Percentiles rank a stretch among this genome's conserved stretches.
Conservation (phyloP, 257 asterid species). For the Avicennia marina region DNA sequence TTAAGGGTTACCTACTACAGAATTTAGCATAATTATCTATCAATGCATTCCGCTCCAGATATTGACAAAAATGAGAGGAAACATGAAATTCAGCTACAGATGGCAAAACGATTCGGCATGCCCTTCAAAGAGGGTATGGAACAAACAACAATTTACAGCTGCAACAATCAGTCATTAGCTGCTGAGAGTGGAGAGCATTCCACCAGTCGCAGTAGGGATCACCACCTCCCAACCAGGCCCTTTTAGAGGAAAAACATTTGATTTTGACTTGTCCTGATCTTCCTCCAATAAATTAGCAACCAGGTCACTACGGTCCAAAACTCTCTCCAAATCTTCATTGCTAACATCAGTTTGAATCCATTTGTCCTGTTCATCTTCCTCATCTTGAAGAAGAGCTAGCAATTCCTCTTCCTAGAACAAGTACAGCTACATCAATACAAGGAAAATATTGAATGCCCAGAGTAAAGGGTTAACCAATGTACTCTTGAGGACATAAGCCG, state of each 20-base stretch:
- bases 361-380: constrained; percentile 66
- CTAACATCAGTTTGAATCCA: constrained; percentile 83
- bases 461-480: no score
- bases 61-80: constrained; percentile 35
- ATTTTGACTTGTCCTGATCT: constrained; percentile 6
- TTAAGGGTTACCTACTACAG: not conserved
- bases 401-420: constrained; percentile 78
- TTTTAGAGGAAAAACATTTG: constrained; percentile 43
- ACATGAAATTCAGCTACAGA: not conserved
- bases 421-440: not conserved
- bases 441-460: no score
- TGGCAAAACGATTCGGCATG: not conserved
- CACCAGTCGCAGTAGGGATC: constrained; percentile 68
- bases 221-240: constrained; percentile 99
- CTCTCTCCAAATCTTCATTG: constrained; percentile 67
- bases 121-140: not conserved
- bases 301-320: constrained; percentile 83
- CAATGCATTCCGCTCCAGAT: constrained; percentile 25
- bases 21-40: not conserved
- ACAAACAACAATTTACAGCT: not conserved
- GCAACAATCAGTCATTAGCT: constrained; percentile 30
- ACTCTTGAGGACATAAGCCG: no score
- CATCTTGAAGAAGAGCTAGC: constrained; percentile 66
- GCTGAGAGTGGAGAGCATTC: constrained; percentile 78
- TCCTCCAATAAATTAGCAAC: constrained; percentile 20